These are phyloP conservation scores for Aspergillus texensis DNA, from an alignment of 2,329 filamentous ascomycete species.

Conservation along the genomic window DNA sequence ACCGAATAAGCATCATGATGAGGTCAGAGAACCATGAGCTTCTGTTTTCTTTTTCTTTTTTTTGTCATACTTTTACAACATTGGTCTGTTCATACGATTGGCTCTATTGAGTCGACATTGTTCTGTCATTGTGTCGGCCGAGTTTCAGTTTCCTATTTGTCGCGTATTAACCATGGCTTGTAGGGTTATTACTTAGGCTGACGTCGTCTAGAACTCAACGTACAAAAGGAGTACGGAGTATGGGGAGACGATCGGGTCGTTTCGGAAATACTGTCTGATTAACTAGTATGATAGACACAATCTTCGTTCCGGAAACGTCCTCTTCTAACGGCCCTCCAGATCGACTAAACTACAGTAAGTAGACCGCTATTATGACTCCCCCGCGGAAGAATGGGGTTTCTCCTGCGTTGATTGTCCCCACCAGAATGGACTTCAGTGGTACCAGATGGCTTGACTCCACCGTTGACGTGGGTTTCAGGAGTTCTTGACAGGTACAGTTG, in stretches of 20 bases:
- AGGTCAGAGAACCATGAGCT: conserved; percentile 19
- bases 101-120: background rate
- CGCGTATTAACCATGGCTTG: background rate
- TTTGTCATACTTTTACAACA: background rate
- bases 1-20: conserved; percentile 26
- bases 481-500: background rate
- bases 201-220: too few relatives aligned
- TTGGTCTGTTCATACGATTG: background rate
- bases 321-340: background rate
- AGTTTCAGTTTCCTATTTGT: background rate
- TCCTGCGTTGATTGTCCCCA: conserved; percentile 8
- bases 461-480: conserved; percentile 11
- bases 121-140: background rate
- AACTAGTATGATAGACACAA: background rate
- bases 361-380: background rate
- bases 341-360: background rate
- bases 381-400: background rate
- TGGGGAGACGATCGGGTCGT: background rate
- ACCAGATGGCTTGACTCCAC: conserved; percentile 19
- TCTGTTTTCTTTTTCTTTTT: background rate
- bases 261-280: background rate
- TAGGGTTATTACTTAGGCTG: background rate
- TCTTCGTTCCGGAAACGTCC: background rate
- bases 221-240: background rate
- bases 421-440: conserved; percentile 13